Conservation (phyloP, 306 rosid species). For the Castanea crenata region DNA sequence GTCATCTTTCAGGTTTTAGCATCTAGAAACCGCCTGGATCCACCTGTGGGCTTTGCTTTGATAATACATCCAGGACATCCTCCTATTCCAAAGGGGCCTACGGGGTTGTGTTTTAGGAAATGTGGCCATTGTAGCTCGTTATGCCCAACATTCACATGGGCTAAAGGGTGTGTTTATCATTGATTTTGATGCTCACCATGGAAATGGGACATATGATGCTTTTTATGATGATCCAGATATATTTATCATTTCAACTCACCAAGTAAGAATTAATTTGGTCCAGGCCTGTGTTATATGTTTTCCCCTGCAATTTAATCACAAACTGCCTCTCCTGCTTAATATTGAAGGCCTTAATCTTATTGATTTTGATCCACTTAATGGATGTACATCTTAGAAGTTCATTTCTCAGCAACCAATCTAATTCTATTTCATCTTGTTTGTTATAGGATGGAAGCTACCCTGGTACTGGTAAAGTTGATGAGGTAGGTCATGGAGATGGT, state of each 20-base stretch:
- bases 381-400: background rate
- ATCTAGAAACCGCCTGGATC: conserved; percentile 49
- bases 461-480: conserved; percentile 86
- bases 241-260: conserved; percentile 92
- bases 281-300: background rate
- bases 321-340: conserved; percentile 9
- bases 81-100: conserved; percentile 89
- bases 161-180: conserved; percentile 80
- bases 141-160: conserved; percentile 83
- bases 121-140: conserved; percentile 89
- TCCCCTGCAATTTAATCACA: conserved; percentile 17
- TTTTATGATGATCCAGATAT: conserved; percentile 86
- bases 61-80: conserved; percentile 98
- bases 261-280: conserved; percentile 52
- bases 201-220: conserved; percentile 95
- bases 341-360: background rate
- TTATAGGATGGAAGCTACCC: conserved; percentile 92
- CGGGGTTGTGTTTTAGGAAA: conserved; percentile 96
- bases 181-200: conserved; percentile 94
- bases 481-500: conserved; percentile 75
- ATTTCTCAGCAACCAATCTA: background rate
- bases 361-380: background rate
- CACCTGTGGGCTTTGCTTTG: conserved; percentile 89
- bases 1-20: conserved; percentile 57
- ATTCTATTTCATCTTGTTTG: conserved; percentile 4